Evolutionary conservation across 768 basidiomycete genomes (phyloP), one percentile per base, ranked within the genome.

Genomic region (Floccularia luteovirens): DNA sequence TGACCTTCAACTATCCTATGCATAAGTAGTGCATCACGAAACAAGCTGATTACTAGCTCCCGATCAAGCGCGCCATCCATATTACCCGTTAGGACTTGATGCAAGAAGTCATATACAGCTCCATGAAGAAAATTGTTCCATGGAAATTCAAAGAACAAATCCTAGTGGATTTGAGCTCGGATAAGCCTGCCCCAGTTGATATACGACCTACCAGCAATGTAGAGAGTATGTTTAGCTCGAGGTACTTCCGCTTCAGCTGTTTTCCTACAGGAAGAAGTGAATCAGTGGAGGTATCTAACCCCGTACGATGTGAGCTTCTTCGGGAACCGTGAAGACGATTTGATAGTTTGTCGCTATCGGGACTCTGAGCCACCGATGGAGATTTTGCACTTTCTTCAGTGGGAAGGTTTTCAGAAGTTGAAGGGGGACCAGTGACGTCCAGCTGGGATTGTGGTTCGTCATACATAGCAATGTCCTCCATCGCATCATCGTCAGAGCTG

Each of bases 121-220:
- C 89, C 91, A 57, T 99, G 96, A 22, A 98, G 63, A 58, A 98
- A 98, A 56, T 98, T 97, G 62, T 99, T 97, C 84, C 89, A 90
- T 0, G 93, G 92, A 52, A 84, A 96, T 44, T 86, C 82, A 56
- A 97, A 97, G 69, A 97, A 97, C 25, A 97, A 70, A 50, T 93
- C 88, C 91, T 94, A 50, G 10, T 8, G 20, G 11, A 23, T 16
- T 13, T 14, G 8, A 32, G 14, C 5, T 32, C 14, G n/a, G n/a
- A n/a, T 19, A 14, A 8, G 25, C 12, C 17, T 32, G 38, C 14
- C 24, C 19, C 28, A 27, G 32, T n/a, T 27, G 42, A 19, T 28
- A 57, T 68, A 20, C 31, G 11, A 14, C 44, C 10, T 45, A 92
- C 92, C 49, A 98, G 66, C 46, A 97, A 65, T 1, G 82, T 82